phyloP scores from a whole-genome alignment of 1,284 basidiomycete genomes.

The Cutaneotrichosporon cavernicola region DNA sequence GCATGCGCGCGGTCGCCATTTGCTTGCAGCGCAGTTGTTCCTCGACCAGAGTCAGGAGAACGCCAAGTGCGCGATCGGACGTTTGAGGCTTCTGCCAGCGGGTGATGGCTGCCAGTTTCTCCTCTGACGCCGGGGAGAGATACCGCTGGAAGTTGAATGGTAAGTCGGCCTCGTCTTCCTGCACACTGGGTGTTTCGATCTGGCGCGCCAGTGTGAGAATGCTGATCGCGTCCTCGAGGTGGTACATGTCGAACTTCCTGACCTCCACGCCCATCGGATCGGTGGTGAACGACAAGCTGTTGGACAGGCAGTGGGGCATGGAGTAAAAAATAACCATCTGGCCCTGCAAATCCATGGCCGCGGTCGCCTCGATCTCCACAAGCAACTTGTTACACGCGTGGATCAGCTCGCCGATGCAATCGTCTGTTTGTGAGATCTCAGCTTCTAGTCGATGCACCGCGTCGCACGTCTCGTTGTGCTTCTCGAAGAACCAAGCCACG shows the following conservation, averaged over 20 bases:
- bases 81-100: slow-evolving; percentile 79
- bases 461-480: slow-evolving; percentile 98
- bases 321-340: slow-evolving; percentile 78
- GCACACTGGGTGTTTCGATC: slow-evolving; percentile 82
- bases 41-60: slow-evolving; percentile 81
- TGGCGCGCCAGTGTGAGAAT: slow-evolving; percentile 76
- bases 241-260: slow-evolving; percentile 71
- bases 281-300: slow-evolving; percentile 4
- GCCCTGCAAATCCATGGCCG: slow-evolving; percentile 38
- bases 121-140: slow-evolving; percentile 79
- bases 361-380: slow-evolving; percentile 57
- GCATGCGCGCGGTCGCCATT: slow-evolving; percentile 92
- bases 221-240: slow-evolving; percentile 81
- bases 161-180: slow-evolving; percentile 83
- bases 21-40: slow-evolving; percentile 88
- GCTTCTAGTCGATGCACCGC: slow-evolving; percentile 96
- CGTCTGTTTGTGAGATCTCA: slow-evolving; percentile 90
- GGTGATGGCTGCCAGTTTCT: slow-evolving; percentile 73
- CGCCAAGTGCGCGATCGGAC: slow-evolving; percentile 78
- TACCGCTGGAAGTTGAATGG: slow-evolving; percentile 90
- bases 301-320: slow-evolving; percentile 32
- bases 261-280: slow-evolving; percentile 65
- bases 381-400: slow-evolving; percentile 75
- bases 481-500: slow-evolving; percentile 99
- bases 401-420: slow-evolving; percentile 80